A percentile compares a stretch with the other conserved stretches of the same genome.
These are phyloP conservation scores for Podaxis pistillaris DNA, from an alignment of 768 basidiomycete genomes.

Conservation along the genomic window DNA sequence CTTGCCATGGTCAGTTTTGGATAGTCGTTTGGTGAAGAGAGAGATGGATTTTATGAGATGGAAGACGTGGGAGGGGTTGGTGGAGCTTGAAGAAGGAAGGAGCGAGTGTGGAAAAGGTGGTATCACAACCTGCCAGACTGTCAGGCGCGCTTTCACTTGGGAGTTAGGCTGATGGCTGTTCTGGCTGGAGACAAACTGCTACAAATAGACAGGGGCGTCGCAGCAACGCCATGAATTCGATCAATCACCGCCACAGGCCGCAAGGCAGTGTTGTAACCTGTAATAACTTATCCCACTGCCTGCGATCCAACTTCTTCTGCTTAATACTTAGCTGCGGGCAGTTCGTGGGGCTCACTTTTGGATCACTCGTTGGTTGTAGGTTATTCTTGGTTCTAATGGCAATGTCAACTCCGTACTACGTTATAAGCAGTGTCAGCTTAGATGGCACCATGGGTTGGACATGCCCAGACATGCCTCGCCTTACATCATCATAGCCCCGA, in stretches of 20 bases:
- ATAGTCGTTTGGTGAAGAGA: neutral
- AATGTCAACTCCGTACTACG: neutral
- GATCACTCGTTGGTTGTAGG: neutral
- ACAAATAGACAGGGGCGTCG: slow-evolving; percentile 12
- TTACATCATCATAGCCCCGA: neutral
- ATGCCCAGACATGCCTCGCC: too few relatives aligned
- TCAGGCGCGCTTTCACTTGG: neutral
- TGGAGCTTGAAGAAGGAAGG: neutral
- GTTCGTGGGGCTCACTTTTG: neutral
- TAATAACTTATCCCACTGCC: neutral
- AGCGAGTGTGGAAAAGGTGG: slow-evolving; percentile 4
- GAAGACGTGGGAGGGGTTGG: slow-evolving; percentile 2
- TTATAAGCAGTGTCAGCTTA: neutral
- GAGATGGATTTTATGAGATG: neutral
- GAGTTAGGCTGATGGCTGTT: slow-evolving; percentile 12
- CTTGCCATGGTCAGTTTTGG: slow-evolving; percentile 57
- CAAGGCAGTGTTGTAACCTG: slow-evolving; percentile 2
- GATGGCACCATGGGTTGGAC: neutral
- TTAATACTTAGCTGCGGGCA: neutral
- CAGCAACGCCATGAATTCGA: neutral
- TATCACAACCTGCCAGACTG: neutral
- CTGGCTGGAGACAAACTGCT: slow-evolving; percentile 15
- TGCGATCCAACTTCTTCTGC: neutral
- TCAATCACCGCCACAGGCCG: neutral
- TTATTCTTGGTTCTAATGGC: neutral